These are phyloP conservation scores for Leishmania amazonensis DNA, from an alignment of 208 protist species.

Conservation along the genomic window DNA sequence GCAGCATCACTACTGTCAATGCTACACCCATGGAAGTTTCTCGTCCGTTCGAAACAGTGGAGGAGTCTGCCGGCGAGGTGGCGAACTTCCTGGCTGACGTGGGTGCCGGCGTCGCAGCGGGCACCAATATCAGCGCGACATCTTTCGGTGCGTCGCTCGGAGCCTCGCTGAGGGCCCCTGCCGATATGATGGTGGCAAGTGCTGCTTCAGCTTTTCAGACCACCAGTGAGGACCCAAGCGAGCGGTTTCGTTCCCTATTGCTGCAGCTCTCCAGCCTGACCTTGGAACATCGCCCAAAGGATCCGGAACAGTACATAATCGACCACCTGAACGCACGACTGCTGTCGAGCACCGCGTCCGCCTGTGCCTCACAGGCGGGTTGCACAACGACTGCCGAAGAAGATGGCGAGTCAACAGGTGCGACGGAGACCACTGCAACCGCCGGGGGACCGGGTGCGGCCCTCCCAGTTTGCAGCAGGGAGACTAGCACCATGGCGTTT, in stretches of 20 bases:
- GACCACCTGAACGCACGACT: slow-evolving; percentile 45
- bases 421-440: background rate
- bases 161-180: background rate
- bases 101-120: slow-evolving; percentile 14
- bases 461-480: slow-evolving; percentile 1
- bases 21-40: background rate
- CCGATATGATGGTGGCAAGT: background rate
- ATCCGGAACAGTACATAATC: slow-evolving; percentile 60
- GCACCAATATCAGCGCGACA: background rate
- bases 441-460: background rate
- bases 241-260: slow-evolving; percentile 39
- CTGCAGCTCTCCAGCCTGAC: slow-evolving; percentile 41
- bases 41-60: background rate
- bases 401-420: background rate
- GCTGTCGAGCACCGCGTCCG: slow-evolving; percentile 26
- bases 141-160: background rate
- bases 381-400: background rate
- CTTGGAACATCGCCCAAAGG: slow-evolving; percentile 42
- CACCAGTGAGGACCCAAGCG: slow-evolving; percentile 6
- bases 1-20: slow-evolving; percentile 26
- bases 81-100: slow-evolving; percentile 39
- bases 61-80: slow-evolving; percentile 31
- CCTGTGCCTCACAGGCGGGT: slow-evolving; percentile 6
- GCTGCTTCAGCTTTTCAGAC: background rate
- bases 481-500: background rate